These are phyloP conservation scores for Suillus americanus DNA, from an alignment of 768 basidiomycete genomes.

Conservation along the genomic window DNA sequence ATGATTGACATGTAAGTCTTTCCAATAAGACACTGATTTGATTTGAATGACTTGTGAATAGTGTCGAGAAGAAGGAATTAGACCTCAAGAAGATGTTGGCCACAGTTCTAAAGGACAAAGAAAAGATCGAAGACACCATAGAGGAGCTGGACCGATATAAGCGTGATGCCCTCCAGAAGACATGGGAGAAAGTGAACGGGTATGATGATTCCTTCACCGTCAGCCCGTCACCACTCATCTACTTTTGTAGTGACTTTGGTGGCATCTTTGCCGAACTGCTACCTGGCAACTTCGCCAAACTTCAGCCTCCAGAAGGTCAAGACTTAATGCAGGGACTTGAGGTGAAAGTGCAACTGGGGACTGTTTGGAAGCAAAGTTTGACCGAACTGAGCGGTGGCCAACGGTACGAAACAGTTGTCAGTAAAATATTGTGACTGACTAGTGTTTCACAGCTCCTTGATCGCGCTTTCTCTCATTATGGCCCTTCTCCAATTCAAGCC, in stretches of 20 bases:
- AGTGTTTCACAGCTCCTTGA: slow-evolving; percentile 72
- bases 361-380: slow-evolving; percentile 96
- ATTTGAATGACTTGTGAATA: slow-evolving; percentile 28
- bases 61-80: slow-evolving; percentile 91
- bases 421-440: slow-evolving; percentile 5
- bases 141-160: slow-evolving; percentile 93
- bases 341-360: slow-evolving; percentile 93
- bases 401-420: slow-evolving; percentile 51
- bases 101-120: slow-evolving; percentile 88
- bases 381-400: slow-evolving; percentile 98
- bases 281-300: slow-evolving; percentile 92
- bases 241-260: slow-evolving; percentile 79
- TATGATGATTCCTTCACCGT: slow-evolving; percentile 26
- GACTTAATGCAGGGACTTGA: slow-evolving; percentile 95
- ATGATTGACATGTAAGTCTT: slow-evolving; percentile 87
- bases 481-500: slow-evolving; percentile 99
- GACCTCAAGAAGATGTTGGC: slow-evolving; percentile 85
- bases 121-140: slow-evolving; percentile 94
- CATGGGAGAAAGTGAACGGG: slow-evolving; percentile 95
- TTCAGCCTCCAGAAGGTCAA: slow-evolving; percentile 90
- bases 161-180: slow-evolving; percentile 88
- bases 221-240: background rate
- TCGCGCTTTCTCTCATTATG: slow-evolving; percentile 98
- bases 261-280: slow-evolving; percentile 85
- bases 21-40: background rate